Evolutionary conservation across 768 basidiomycete genomes (phyloP).

Genomic region (Cystofilobasidium ferigula): DNA sequence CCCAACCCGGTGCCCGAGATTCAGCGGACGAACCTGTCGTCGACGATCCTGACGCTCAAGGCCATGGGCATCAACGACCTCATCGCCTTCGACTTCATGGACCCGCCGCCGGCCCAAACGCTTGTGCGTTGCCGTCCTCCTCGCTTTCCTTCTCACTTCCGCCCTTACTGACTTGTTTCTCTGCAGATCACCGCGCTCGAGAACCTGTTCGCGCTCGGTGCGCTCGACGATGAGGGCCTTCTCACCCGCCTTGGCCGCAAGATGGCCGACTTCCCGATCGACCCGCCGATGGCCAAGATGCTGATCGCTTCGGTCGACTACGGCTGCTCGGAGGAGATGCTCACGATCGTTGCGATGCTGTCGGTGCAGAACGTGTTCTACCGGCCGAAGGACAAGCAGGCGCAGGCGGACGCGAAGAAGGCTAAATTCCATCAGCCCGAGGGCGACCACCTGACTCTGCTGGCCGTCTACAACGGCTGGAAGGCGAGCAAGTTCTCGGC

Average conservation of each 20-base stretch:
- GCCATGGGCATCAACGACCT: conserved; percentile 99
- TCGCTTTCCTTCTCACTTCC: not conserved
- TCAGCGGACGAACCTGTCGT: conserved; percentile 74
- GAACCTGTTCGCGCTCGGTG: conserved; percentile 85
- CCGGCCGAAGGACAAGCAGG: conserved; percentile 98
- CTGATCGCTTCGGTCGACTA: conserved; percentile 93
- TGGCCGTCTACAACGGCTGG: conserved; percentile 96
- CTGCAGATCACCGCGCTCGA: conserved; percentile 70
- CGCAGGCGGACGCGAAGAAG: conserved; percentile 97
- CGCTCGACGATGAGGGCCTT: conserved; percentile 90
- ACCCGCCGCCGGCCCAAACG: conserved; percentile 90
- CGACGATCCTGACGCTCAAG: conserved; percentile 88
- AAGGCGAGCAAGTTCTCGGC: conserved; percentile 91
- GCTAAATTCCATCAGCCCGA: conserved; percentile 99
- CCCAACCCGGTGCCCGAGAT: conserved; percentile 97
- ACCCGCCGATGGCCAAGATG: conserved; percentile 93
- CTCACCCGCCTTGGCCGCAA: conserved; percentile 89
- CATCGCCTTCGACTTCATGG: conserved; percentile 98
- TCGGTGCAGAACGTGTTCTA: conserved; percentile 95
- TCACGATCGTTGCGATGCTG: conserved; percentile 95
- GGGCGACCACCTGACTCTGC: conserved; percentile 61
- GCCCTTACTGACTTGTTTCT: not conserved
- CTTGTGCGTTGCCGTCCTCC: conserved; percentile 42
- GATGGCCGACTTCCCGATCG: conserved; percentile 99
- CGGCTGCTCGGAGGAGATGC: conserved; percentile 94